Evolutionary conservation across 768 basidiomycete species (phyloP).

Genomic region (Xanthoconium stramineum): DNA sequence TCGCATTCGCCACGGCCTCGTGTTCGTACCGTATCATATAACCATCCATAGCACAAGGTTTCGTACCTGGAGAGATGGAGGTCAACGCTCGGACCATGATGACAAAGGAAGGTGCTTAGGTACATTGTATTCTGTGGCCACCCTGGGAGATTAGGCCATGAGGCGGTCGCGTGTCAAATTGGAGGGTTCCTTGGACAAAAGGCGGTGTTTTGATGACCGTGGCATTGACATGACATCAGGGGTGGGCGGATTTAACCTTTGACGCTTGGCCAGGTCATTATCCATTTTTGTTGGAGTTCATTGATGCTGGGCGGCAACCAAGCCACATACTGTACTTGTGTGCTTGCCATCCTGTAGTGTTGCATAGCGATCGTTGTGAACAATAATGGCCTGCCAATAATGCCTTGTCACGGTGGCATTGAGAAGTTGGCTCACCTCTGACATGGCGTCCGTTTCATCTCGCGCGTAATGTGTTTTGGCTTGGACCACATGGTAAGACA

Average conservation of each 20-base stretch:
- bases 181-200: not conserved
- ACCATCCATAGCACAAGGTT: conserved; percentile 1
- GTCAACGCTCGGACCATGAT: not conserved
- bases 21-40: not conserved
- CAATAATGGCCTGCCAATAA: not conserved
- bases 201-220: conserved; percentile 15
- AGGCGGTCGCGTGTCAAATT: conserved; percentile 27
- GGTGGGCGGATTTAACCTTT: conserved; percentile 23
- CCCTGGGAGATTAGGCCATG: conserved; percentile 21
- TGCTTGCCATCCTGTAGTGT: conserved; percentile 20
- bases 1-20: not conserved
- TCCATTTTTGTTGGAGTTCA: not conserved
- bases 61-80: conserved; percentile 19
- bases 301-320: not conserved
- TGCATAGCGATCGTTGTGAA: not conserved
- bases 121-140: not conserved
- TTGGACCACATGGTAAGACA: not conserved
- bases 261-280: conserved; percentile 13
- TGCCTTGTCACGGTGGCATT: conserved; percentile 1
- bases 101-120: not conserved
- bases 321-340: not conserved
- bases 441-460: conserved; percentile 9
- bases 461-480: not conserved
- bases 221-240: conserved; percentile 13
- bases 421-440: not conserved